Conservation (phyloP, 1,284 basidiomycete genomes). For the Rhodotorula sp. region DNA sequence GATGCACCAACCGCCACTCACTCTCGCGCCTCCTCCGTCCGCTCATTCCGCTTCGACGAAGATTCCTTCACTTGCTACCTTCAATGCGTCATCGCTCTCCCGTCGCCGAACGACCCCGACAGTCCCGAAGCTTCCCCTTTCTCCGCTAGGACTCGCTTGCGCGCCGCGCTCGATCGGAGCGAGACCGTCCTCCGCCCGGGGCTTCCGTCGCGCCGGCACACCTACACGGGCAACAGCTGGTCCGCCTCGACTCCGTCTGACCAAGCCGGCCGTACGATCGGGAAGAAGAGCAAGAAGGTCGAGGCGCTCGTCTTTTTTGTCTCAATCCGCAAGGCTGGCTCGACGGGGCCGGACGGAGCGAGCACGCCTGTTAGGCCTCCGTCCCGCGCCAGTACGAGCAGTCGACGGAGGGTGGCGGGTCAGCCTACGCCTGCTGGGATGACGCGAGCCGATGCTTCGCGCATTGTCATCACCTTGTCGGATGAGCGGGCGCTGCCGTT, state of each 20-base stretch:
- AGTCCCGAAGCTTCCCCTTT: not conserved
- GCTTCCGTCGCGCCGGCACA: not conserved
- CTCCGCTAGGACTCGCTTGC: not conserved
- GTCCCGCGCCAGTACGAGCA: not conserved
- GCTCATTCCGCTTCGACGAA: not conserved
- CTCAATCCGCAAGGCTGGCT: constrained; percentile 24
- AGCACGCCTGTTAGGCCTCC: not conserved
- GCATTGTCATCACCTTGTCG: too few relatives aligned
- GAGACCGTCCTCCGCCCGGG: not conserved
- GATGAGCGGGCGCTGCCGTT: too few relatives aligned
- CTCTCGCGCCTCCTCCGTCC: constrained; percentile 1
- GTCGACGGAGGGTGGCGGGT: not conserved
- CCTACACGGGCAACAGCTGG: not conserved
- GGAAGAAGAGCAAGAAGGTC: constrained; percentile 23
- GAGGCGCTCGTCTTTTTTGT: constrained; percentile 33
- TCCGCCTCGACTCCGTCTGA: constrained; percentile 17
- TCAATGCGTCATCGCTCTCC: constrained; percentile 30
- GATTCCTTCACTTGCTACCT: constrained; percentile 27
- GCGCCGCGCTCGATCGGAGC: not conserved
- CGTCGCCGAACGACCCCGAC: not conserved
- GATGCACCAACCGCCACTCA: not conserved
- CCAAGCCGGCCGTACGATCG: not conserved
- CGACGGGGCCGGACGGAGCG: not conserved
- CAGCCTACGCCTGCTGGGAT: not conserved
- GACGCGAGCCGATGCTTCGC: too few relatives aligned